Conservation (phyloP, 2,329 filamentous ascomycete genomes). For the Alternaria sp. region DNA sequence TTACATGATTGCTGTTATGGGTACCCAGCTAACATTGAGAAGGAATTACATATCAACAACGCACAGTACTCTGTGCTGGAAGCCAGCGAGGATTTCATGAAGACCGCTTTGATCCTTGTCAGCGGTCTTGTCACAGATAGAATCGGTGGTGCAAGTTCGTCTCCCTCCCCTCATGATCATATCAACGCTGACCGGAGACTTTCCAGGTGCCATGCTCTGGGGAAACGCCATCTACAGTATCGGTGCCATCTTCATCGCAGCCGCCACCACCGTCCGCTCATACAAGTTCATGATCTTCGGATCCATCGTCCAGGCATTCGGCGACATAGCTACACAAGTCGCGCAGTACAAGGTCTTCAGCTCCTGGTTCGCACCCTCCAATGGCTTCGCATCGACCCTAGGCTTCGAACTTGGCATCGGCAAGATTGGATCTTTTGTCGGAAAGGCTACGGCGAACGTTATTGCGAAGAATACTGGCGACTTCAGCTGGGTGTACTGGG, state of each 20-base stretch:
- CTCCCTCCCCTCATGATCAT: not conserved
- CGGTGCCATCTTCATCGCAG: constrained; percentile 65
- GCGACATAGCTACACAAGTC: constrained; percentile 69
- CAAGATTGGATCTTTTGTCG: constrained; percentile 67
- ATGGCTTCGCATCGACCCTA: constrained; percentile 67
- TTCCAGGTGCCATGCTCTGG: constrained; percentile 60
- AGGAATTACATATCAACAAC: constrained; percentile 64
- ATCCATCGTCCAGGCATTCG: constrained; percentile 61
- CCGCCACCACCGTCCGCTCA: constrained; percentile 61
- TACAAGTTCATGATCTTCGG: constrained; percentile 68
- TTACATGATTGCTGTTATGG: too few relatives aligned
- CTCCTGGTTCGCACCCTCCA: constrained; percentile 67
- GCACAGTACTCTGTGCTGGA: constrained; percentile 65
- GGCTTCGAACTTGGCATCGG: constrained; percentile 66
- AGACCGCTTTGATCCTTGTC: constrained; percentile 60
- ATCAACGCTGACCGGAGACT: not conserved
- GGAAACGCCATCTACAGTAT: constrained; percentile 66
- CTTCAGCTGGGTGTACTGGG: constrained; percentile 69
- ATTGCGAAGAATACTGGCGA: constrained; percentile 64
- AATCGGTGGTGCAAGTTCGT: constrained; percentile 59
- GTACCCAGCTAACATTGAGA: not conserved
- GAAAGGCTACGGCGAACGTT: constrained; percentile 65
- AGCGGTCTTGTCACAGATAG: constrained; percentile 65
- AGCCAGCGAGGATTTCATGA: constrained; percentile 68
- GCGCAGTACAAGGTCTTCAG: constrained; percentile 71